Evolutionary conservation across 1,139 yeast species (phyloP).

Genomic region (Geotrichum australiense): DNA sequence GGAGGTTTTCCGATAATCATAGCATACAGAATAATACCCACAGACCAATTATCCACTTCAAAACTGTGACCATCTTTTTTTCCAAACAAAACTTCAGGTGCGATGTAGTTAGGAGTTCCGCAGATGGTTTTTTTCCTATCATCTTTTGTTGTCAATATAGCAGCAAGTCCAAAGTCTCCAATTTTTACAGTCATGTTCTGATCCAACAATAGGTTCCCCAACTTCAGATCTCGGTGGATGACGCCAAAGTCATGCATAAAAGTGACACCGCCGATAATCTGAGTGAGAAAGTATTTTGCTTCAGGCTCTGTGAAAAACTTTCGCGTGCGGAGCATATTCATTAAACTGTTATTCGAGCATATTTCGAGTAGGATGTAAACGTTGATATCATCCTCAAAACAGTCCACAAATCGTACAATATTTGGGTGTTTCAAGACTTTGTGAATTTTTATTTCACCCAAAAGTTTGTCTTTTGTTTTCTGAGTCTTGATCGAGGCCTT

Average conservation of each 20-base stretch:
- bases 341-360: slow-evolving; percentile 70
- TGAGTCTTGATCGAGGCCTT: slow-evolving; percentile 87
- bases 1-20: slow-evolving; percentile 92
- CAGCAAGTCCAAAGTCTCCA: slow-evolving; percentile 96
- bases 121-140: slow-evolving; percentile 88
- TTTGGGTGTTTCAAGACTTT: slow-evolving; percentile 83
- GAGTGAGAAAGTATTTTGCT: slow-evolving; percentile 83
- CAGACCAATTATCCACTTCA: slow-evolving; percentile 96
- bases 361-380: slow-evolving; percentile 90
- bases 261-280: slow-evolving; percentile 87
- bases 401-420: slow-evolving; percentile 85
- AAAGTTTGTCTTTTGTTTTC: slow-evolving; percentile 75
- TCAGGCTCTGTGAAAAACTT: slow-evolving; percentile 84
- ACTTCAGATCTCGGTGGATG: slow-evolving; percentile 91
- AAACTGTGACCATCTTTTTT: slow-evolving; percentile 83
- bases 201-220: slow-evolving; percentile 91
- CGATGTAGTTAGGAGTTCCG: slow-evolving; percentile 97
- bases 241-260: slow-evolving; percentile 89
- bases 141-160: slow-evolving; percentile 61
- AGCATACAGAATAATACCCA: slow-evolving; percentile 93
- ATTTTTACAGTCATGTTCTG: slow-evolving; percentile 87
- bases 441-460: slow-evolving; percentile 93
- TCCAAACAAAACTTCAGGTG: slow-evolving; percentile 93
- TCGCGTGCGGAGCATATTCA: slow-evolving; percentile 84
- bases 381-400: slow-evolving; percentile 91